These are phyloP conservation scores for Neoboletus magnificus DNA, from an alignment of 768 basidiomycete genomes.

Conservation along the genomic window DNA sequence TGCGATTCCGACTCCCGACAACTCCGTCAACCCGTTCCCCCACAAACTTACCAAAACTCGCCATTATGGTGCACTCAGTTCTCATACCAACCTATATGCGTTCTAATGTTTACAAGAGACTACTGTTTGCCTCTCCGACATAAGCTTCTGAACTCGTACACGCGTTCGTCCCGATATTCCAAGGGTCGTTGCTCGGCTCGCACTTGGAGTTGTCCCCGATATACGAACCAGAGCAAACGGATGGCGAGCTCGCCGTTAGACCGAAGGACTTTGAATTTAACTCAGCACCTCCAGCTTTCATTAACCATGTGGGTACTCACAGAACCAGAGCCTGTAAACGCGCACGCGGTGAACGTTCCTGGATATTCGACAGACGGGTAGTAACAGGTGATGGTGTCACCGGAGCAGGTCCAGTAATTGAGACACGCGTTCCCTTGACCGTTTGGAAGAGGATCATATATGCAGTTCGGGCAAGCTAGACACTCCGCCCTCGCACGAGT, in stretches of 20 bases:
- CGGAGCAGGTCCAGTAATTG: constrained; percentile 9
- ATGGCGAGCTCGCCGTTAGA: not conserved
- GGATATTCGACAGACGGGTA: constrained; percentile 10
- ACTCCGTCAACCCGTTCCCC: not conserved
- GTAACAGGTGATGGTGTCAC: constrained; percentile 5
- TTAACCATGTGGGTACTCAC: not conserved
- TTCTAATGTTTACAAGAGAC: not conserved
- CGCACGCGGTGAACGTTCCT: constrained; percentile 8
- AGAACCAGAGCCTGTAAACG: not conserved
- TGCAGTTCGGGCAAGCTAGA: constrained; percentile 1
- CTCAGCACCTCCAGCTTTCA: not conserved
- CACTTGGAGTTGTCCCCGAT: constrained; percentile 3
- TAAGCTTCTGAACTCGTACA: constrained; percentile 4
- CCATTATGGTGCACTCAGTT: not conserved
- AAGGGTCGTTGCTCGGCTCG: constrained; percentile 4
- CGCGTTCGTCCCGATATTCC: not conserved
- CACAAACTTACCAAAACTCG: not conserved
- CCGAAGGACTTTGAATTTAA: not conserved
- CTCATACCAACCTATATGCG: not conserved
- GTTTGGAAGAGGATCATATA: not conserved
- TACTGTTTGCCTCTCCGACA: constrained; percentile 3
- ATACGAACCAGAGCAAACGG: not conserved
- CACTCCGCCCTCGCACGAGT: not conserved
- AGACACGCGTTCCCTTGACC: constrained; percentile 3
- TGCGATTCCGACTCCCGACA: no score